phyloP scores from a whole-genome alignment of 768 basidiomycete genomes.

The Lentinula guzmanii region DNA sequence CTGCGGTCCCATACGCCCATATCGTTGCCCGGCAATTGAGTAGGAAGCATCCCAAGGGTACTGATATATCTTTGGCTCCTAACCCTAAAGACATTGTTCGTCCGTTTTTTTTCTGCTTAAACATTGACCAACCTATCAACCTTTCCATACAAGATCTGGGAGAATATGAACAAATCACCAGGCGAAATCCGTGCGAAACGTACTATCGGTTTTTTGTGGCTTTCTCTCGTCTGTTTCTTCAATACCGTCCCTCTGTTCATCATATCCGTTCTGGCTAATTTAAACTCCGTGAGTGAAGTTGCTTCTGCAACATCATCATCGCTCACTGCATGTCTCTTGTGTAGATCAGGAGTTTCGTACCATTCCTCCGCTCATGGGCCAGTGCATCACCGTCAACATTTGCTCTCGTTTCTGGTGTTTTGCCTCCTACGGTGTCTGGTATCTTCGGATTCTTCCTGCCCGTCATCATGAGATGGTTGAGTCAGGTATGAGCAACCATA shows the following conservation, averaged over 20 bases:
- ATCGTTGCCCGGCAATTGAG: slow-evolving; percentile 69
- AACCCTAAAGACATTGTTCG: slow-evolving; percentile 85
- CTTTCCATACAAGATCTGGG: slow-evolving; percentile 62
- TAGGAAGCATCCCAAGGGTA: slow-evolving; percentile 68
- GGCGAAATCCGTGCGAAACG: slow-evolving; percentile 61
- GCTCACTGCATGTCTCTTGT: background rate
- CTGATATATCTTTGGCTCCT: slow-evolving; percentile 68
- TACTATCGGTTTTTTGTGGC: slow-evolving; percentile 70
- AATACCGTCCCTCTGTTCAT: slow-evolving; percentile 90
- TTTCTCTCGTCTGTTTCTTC: slow-evolving; percentile 81
- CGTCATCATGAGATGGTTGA: slow-evolving; percentile 85
- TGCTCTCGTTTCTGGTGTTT: slow-evolving; percentile 83
- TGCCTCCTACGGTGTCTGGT: slow-evolving; percentile 85
- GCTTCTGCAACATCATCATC: background rate
- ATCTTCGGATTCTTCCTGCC: slow-evolving; percentile 90
- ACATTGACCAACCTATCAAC: background rate
- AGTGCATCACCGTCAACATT: slow-evolving; percentile 59
- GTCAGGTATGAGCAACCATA: slow-evolving; percentile 49
- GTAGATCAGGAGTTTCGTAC: slow-evolving; percentile 61
- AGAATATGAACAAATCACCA: slow-evolving; percentile 75
- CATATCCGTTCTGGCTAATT: slow-evolving; percentile 89
- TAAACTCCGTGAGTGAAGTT: slow-evolving; percentile 58
- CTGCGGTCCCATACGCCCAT: slow-evolving; percentile 83
- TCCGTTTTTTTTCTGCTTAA: slow-evolving; percentile 10
- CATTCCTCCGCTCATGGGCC: slow-evolving; percentile 73